Conservation (phyloP, 192 early-diverging fungal genomes). For the Backusella psychrophila region DNA sequence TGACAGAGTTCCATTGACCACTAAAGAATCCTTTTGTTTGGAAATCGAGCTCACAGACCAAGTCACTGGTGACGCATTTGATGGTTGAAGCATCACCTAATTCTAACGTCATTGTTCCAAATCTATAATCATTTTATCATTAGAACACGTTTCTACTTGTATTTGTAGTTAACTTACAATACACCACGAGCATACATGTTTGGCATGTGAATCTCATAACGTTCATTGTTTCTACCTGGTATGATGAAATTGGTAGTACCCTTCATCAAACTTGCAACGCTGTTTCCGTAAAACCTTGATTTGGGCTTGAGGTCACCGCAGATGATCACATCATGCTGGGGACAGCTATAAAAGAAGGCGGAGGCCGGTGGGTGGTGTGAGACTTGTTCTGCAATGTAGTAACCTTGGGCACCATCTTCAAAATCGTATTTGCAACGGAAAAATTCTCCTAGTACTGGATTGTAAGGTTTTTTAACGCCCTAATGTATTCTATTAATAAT, state of each 20-base stretch:
- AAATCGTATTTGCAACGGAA: slow-evolving; percentile 82
- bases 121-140: neutral
- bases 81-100: slow-evolving; percentile 79
- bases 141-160: neutral
- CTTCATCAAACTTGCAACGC: slow-evolving; percentile 85
- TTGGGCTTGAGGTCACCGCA: slow-evolving; percentile 82
- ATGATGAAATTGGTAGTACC: slow-evolving; percentile 65
- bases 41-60: slow-evolving; percentile 84
- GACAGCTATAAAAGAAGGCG: slow-evolving; percentile 78
- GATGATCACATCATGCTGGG: slow-evolving; percentile 76
- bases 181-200: slow-evolving; percentile 94
- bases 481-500: slow-evolving; percentile 9
- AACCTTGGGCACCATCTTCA: slow-evolving; percentile 64
- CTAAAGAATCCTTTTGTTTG: slow-evolving; percentile 83
- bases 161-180: slow-evolving; percentile 7
- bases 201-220: slow-evolving; percentile 81
- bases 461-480: slow-evolving; percentile 95
- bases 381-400: slow-evolving; percentile 87
- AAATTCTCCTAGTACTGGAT: slow-evolving; percentile 89
- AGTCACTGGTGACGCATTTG: slow-evolving; percentile 67
- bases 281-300: slow-evolving; percentile 87
- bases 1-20: slow-evolving; percentile 80
- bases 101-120: slow-evolving; percentile 91
- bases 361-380: slow-evolving; percentile 94
- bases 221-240: slow-evolving; percentile 62